A percentile compares a stretch with the other conserved stretches of the same genome.
phyloP scores from a whole-genome alignment of 2,329 filamentous ascomycete genomes.

The Graphiopsis chlorocephala region DNA sequence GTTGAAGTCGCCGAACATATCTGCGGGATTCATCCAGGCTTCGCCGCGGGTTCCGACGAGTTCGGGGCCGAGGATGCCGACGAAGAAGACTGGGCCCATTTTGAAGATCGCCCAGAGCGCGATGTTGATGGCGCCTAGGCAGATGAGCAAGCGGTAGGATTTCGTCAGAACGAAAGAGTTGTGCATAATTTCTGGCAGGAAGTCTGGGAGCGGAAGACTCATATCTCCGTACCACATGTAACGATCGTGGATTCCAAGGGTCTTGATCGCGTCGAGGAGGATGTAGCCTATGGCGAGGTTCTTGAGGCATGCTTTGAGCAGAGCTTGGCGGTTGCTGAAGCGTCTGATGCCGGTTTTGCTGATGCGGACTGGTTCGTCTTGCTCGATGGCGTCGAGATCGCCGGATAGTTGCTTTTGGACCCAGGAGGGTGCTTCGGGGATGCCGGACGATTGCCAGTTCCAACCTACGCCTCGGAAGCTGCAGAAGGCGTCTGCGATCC shows the following conservation, averaged over 20 bases:
- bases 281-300: conserved; percentile 60
- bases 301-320: conserved; percentile 36
- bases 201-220: conserved; percentile 42
- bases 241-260: conserved; percentile 69
- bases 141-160: conserved; percentile 57
- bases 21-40: conserved; percentile 58
- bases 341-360: conserved; percentile 37
- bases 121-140: conserved; percentile 55
- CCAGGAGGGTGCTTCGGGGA: conserved; percentile 44
- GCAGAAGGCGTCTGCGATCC: conserved; percentile 56
- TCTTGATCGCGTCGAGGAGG: conserved; percentile 66
- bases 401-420: conserved; percentile 39
- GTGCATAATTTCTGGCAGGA: conserved; percentile 40
- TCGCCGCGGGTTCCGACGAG: conserved; percentile 60
- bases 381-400: conserved; percentile 29
- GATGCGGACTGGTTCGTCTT: conserved; percentile 14
- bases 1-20: conserved; percentile 53
- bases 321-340: conserved; percentile 34
- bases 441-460: conserved; percentile 54
- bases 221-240: conserved; percentile 53
- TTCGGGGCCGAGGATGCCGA: conserved; percentile 56
- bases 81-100: conserved; percentile 59
- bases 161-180: conserved; percentile 49
- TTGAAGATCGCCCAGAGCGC: conserved; percentile 62
- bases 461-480: conserved; percentile 60